Base-by-base conservation (phyloP, 73 alveolate species). In the Stentor roeselii region DNA sequence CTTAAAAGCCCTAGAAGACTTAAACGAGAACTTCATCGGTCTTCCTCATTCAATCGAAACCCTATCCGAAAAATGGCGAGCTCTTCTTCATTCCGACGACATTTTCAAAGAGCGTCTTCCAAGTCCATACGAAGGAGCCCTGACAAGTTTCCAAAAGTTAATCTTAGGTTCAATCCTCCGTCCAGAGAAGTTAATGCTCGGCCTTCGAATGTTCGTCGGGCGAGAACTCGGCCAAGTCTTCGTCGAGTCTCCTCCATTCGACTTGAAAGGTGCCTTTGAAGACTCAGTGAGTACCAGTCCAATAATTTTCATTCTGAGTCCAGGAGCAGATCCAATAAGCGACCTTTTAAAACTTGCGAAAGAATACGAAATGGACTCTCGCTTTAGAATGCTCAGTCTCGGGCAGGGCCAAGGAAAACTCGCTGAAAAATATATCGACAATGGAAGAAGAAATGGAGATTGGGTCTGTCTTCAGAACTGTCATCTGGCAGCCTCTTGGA, bases 301-400 rank as follows among this genome's bases (percentile, higher is more conserved):
- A 3, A 87, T 98, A 75, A 98, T 98, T 75, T 98, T 98, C 82
- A 98, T 98, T 3, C 87, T 98, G 86, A 67, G 87, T 21, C 94
- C 99, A 38, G 99, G 99, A 31, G 99, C 99, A 76, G 99, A 98
- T 90, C 99, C 99, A 14, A 98, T 98, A 34, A 94, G 98, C 58
- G 96, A 97, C 83, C 92, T 98, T 78, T 90, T 96, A 82, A 94
- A 95, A 84, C 90, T 97, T 42, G 99, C 99, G 2, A 93, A 93
- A 80, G 94, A 92, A 77, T 92, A 92, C 85, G 99, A 96, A 41
- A 96, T 96, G 95, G 97, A 94, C 60, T 92, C 78, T 77, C 89
- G 96, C 77, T 86, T 98, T 90, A 98, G 95, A 88, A 97, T 97
- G 90, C 91, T 98, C 59, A 96, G 99, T 3, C 90, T 98, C 60